Base-by-base conservation (phyloP, 495 filamentous ascomycete genomes). In the Cercophora sp. region DNA sequence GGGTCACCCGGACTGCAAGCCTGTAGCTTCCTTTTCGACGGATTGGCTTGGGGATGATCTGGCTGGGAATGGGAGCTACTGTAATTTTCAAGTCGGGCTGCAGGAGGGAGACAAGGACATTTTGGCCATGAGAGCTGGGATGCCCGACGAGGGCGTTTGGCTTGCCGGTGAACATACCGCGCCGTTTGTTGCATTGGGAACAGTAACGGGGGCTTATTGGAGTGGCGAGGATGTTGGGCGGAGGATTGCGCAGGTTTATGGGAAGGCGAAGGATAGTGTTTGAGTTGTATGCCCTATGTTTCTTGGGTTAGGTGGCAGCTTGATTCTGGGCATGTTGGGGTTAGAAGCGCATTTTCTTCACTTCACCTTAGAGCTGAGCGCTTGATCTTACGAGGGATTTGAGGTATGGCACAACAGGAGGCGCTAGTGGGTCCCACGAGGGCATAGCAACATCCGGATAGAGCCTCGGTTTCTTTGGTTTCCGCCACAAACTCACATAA, bases 161-260 rank as follows among this genome's bases (percentile, higher is more conserved):
- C 81, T 96, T 58, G 93, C 92, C 1, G 92, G 92, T 0, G 92
- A 98, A 67, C 93, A 96, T 70, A 96, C 91, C 23, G 83, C 89
- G 22, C 92, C 92, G 23, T 94, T 96, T 67, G 82, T 91, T 16
- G 89, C 87, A 13, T 65, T 95, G 44, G 91, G 91, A 1, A 96
- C 91, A 6, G 86, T 83, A 9, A 91, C 89, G 2, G 91, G 91
- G 2, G 91, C 91, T 9, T 96, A 89, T 55, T 95, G 89, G 90
- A 90, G 88, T 65, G 92, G 92, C 1, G 88, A 96, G 70, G 77
- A 77, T 5, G 87, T 88, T 26, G 91, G 79, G 11, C 78, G 70
- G 56, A 79, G 85, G 66, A 75, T 96, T 13, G 67, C 59, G 10
- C 55, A 67, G 54, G 63, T 58, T 8, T 72, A 67, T 49, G 61